Evolutionary conservation across 768 basidiomycete species (phyloP).

Genomic region (Tephrocybe sp.): DNA sequence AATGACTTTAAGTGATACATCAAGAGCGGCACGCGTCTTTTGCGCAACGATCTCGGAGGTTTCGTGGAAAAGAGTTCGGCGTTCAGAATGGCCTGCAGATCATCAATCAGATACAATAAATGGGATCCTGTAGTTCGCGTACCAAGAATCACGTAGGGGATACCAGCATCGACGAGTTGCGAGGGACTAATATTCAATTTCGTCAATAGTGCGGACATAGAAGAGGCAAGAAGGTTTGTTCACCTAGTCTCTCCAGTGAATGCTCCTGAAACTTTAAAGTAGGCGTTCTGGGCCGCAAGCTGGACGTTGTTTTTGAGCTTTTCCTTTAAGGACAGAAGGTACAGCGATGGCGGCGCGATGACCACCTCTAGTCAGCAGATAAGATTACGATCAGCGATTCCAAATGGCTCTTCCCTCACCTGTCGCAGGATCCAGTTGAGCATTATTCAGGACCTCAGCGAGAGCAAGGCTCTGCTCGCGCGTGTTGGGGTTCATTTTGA

Average conservation of each 20-base stretch:
- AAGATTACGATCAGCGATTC: conserved; percentile 15
- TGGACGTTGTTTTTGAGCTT: conserved; percentile 65
- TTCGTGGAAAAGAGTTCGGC: conserved; percentile 91
- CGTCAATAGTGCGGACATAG: neutral
- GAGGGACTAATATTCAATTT: conserved; percentile 53
- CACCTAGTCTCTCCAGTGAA: conserved; percentile 98
- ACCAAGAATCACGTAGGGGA: conserved; percentile 94
- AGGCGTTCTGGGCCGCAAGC: conserved; percentile 91
- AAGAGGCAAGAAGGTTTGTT: conserved; percentile 15
- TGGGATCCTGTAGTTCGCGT: conserved; percentile 14
- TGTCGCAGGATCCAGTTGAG: conserved; percentile 71
- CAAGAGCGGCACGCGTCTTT: conserved; percentile 85
- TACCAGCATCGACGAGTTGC: conserved; percentile 83
- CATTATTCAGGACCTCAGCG: conserved; percentile 71
- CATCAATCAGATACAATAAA: too few relatives aligned
- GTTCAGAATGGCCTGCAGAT: conserved; percentile 83
- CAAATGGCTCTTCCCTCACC: conserved; percentile 44
- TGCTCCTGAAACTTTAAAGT: conserved; percentile 81
- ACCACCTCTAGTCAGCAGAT: conserved; percentile 71
- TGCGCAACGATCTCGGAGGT: conserved; percentile 77
- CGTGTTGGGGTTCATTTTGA: conserved; percentile 92
- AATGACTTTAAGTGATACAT: conserved; percentile 78
- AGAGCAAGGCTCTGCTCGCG: conserved; percentile 64
- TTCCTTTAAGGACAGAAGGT: conserved; percentile 73
- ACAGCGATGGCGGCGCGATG: conserved; percentile 88